Conservation (phyloP, 352 stramenopile species). For the Pythium aristosporum region DNA sequence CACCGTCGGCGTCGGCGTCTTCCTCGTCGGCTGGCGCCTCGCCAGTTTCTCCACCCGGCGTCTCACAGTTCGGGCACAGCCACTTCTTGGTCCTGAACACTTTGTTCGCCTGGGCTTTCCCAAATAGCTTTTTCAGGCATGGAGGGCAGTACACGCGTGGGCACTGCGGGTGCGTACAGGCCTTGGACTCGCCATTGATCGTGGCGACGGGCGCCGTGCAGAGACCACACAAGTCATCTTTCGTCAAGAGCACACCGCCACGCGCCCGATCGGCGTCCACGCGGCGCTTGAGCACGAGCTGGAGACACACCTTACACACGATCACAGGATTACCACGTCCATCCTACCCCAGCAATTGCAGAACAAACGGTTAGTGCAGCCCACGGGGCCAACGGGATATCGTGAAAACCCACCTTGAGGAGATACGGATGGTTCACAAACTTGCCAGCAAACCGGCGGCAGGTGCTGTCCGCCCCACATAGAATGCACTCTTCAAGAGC, state of each 20-base stretch:
- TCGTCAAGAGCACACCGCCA: constrained; percentile 10
- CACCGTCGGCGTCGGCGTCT: neutral
- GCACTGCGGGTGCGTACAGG: constrained; percentile 46
- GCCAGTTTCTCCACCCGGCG: neutral
- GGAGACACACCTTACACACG: constrained; percentile 69
- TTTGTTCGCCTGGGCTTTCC: constrained; percentile 52
- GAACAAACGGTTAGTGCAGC: neutral
- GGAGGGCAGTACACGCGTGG: constrained; percentile 50
- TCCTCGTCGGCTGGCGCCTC: neutral
- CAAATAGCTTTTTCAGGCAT: constrained; percentile 64
- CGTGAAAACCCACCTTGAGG: constrained; percentile 45
- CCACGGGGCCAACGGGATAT: neutral
- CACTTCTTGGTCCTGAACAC: constrained; percentile 58
- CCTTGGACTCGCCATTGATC: constrained; percentile 35
- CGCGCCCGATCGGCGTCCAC: constrained; percentile 19
- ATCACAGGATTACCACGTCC: constrained; percentile 44
- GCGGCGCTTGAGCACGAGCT: constrained; percentile 41
- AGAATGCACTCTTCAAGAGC: constrained; percentile 36
- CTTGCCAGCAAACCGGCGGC: constrained; percentile 18
- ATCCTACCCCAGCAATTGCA: constrained; percentile 27
- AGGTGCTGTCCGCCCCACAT: constrained; percentile 35
- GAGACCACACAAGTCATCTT: constrained; percentile 42
- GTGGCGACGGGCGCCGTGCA: constrained; percentile 37
- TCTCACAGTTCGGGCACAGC: constrained; percentile 65
- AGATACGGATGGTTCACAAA: constrained; percentile 70